Base-by-base conservation (phyloP, 768 basidiomycete species). In the Auricularia sp. region DNA sequence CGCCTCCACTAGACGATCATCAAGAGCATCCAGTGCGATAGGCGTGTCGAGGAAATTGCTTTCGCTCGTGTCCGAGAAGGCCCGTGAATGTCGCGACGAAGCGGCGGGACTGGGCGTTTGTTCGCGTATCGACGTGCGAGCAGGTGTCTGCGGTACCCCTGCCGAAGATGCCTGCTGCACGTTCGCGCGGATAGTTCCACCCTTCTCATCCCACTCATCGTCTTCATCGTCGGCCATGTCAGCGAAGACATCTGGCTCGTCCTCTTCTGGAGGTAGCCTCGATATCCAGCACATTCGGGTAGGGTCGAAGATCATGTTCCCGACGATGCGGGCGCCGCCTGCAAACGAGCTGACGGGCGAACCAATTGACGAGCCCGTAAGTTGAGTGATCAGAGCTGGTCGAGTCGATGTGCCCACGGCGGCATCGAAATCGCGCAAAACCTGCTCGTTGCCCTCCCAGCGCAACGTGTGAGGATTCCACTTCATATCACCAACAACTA, bases 291-390 rank as follows among this genome's bases (percentile, higher is more conserved):
- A 91, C 94, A 98, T 98, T 33, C 86, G 86, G 53, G 84, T 71
- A 1, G 97, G 95, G 76, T 99, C 95, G 71, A 99, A 98, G 43
- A 93, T 85, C 96, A 99, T 99, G 79, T 94, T 93, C 56, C 97
- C 97, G 21, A 98, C 96, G 74, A 93, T 87, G 65, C 92, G 85
- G 43, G 92, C 88, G 61, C 90, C 90, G 63, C 86, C 81, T 36
- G 86, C 81, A 70, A 90, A 85, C 35, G 88, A 84, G 56, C 87
- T 83, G 35, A 86, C 83, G 39, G 89, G 90, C 14, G 90, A 91
- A 47, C 88, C 88, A 29, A 91, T 81, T 1, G 88, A 90, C n/a
- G 91, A 90, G 51, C 91, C 91, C 1, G 91, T 90, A 64, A 93
- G 82, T 69, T 96, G 94, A 0, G 95, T 93, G 72, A 99, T 99